A percentile compares a stretch with the other conserved stretches of the same genome.
Evolutionary conservation across 139 green algal species (phyloP).

Genomic region (Ettlia oleoabundans): DNA sequence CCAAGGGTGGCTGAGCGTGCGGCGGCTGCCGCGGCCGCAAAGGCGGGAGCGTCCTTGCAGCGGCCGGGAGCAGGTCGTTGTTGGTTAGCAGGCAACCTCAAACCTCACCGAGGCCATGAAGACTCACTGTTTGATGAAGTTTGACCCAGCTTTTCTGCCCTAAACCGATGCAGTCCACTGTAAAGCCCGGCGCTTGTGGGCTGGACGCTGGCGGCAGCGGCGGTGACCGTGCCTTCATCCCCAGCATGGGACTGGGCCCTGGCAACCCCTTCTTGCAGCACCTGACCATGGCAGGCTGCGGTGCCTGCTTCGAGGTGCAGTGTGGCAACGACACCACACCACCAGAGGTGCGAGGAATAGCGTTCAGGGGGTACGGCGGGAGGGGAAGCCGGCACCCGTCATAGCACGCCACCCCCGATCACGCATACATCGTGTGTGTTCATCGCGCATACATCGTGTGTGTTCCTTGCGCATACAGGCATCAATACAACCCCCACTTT

Average conservation of each 20-base stretch:
- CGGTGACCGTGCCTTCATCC: neutral
- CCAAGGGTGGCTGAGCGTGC: too few species aligned
- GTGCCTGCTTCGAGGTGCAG: conserved; percentile 24
- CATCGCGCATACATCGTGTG: neutral
- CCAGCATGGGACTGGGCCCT: neutral
- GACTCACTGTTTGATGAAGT: too few species aligned
- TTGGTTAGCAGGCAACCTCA: too few species aligned
- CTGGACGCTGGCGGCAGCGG: neutral
- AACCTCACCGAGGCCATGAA: too few species aligned
- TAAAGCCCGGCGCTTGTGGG: neutral
- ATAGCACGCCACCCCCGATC: neutral
- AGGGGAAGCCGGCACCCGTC: too few species aligned
- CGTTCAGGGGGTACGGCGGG: too few species aligned
- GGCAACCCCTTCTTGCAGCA: neutral
- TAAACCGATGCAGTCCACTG: neutral
- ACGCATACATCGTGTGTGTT: neutral
- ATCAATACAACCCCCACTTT: too few species aligned
- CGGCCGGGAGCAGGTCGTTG: too few species aligned
- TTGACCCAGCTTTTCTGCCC: too few species aligned
- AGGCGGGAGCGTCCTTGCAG: too few species aligned
- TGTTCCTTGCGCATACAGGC: too few species aligned
- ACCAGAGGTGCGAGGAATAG: neutral
- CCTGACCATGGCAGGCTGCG: conserved; percentile 6
- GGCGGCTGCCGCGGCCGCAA: too few species aligned
- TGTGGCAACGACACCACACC: neutral